Evolutionary conservation across 306 rosid genomes (phyloP).

Genomic region (Prunus persica): Prunus_persica_NCBIv2 NC_034009.1:31830001-31830500

Average conservation of each 20-base stretch:
- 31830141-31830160: neutral
- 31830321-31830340: neutral
- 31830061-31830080: neutral
- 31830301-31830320: neutral
- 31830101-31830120: neutral
- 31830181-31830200: neutral
- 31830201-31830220: neutral
- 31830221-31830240: too few species aligned
- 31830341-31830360: neutral
- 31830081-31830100: neutral
- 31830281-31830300: neutral
- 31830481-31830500: too few species aligned
- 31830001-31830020: neutral
- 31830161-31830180: too few species aligned
- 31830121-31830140: neutral
- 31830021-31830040: neutral
- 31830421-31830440: rapidly evolving
- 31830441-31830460: rapidly evolving
- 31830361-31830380: neutral
- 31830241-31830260: too few species aligned
- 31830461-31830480: too few species aligned
- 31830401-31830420: too few species aligned
- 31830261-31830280: neutral
- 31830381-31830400: neutral
- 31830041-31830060: neutral